These are phyloP conservation scores for Ceratopteris richardii DNA, from an alignment of 75 land plant species.

Conservation along the genomic window DNA sequence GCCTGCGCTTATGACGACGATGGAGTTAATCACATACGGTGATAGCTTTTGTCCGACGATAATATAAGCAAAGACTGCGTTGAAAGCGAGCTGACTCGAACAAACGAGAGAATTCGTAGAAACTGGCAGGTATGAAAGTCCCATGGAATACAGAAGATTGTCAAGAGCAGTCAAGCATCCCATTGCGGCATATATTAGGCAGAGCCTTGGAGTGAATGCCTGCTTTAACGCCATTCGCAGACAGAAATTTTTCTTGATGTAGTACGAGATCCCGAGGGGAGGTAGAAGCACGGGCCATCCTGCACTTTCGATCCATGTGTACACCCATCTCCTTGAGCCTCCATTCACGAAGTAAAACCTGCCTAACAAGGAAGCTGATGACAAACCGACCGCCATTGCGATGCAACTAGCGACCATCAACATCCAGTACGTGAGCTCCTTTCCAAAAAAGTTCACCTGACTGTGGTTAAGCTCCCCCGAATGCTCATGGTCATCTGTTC, in stretches of 20 bases:
- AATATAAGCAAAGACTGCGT: conserved; percentile 24
- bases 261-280: no score
- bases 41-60: conserved; percentile 17
- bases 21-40: conserved; percentile 9
- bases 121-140: conserved; percentile 42
- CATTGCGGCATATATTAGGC: conserved; percentile 1
- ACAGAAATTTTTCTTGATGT: no score
- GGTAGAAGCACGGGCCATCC: conserved; percentile 50
- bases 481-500: no score
- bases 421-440: conserved; percentile 9
- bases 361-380: conserved; percentile 39
- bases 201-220: neutral
- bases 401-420: conserved; percentile 30
- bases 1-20: conserved; percentile 18
- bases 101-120: conserved; percentile 31
- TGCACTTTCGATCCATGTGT: conserved; percentile 38
- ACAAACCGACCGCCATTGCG: conserved; percentile 33
- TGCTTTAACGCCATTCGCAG: no score
- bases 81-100: conserved; percentile 8
- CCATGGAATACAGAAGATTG: conserved; percentile 46
- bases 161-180: conserved; percentile 47
- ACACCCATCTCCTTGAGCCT: conserved; percentile 51
- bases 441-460: no score
- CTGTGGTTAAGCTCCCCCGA: no score
- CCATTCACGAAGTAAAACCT: conserved; percentile 57